Conservation (phyloP, 2,329 filamentous ascomycete genomes). For the Fusarium nelsonii region DNA sequence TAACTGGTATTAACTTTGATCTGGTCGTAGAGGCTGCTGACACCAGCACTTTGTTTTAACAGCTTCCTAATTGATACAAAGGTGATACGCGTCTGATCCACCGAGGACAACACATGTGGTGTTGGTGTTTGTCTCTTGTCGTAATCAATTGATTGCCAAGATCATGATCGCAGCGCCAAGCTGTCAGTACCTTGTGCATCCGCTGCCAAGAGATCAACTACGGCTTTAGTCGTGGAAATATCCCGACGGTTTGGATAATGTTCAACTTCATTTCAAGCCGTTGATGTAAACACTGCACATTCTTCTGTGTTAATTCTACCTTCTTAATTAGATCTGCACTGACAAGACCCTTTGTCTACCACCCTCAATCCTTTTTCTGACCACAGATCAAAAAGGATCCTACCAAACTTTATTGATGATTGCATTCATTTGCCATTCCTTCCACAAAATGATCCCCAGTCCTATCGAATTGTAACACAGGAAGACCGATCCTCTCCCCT, state of each 20-base stretch:
- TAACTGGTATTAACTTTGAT: background rate
- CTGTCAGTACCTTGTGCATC: conserved; percentile 3
- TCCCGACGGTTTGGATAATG: background rate
- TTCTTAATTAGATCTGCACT: background rate
- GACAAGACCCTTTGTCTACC: background rate
- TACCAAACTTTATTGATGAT: conserved; percentile 12
- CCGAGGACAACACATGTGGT: background rate
- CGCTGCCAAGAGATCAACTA: conserved; percentile 25
- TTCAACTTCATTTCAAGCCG: background rate
- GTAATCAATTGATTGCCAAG: conserved; percentile 10
- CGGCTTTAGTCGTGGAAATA: conserved; percentile 26
- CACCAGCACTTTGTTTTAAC: background rate
- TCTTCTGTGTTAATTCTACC: background rate
- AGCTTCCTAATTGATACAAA: conserved; percentile 12
- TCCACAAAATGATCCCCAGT: conserved; percentile 5
- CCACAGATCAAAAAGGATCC: background rate
- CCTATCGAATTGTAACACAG: background rate
- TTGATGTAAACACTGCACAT: background rate
- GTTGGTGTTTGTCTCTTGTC: background rate
- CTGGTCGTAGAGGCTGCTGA: background rate
- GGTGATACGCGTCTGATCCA: background rate
- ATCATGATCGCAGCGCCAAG: conserved; percentile 14
- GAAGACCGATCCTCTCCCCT: conserved; percentile 1
- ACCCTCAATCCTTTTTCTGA: background rate
- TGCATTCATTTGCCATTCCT: conserved; percentile 12